Evolutionary conservation across 257 asterid genomes (phyloP).

Genomic region (Solanum ossicruentum): DNA sequence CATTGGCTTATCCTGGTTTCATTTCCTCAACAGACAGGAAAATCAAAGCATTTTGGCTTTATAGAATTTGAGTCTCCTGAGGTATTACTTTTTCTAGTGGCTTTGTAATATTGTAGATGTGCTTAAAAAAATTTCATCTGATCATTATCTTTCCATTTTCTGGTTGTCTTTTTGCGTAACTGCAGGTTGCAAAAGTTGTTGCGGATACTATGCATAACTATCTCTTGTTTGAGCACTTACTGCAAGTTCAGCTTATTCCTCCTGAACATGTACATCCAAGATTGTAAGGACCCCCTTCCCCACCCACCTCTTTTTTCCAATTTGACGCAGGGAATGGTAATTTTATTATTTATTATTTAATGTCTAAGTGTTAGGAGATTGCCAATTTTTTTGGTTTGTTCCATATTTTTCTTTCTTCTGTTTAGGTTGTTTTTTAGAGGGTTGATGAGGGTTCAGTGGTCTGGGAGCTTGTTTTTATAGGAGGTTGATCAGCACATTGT

Average conservation of each 20-base stretch:
- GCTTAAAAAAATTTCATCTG: neutral
- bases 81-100: slow-evolving; percentile 29
- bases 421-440: neutral
- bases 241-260: slow-evolving; percentile 71
- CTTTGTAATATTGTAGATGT: neutral
- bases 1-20: neutral
- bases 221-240: slow-evolving; percentile 69
- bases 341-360: neutral
- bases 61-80: slow-evolving; percentile 83
- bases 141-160: neutral
- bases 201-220: slow-evolving; percentile 85
- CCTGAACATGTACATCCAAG: slow-evolving; percentile 66
- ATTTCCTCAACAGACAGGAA: slow-evolving; percentile 61
- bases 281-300: slow-evolving; percentile 35
- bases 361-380: neutral
- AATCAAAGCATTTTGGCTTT: slow-evolving; percentile 90
- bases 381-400: neutral
- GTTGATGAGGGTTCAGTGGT: neutral
- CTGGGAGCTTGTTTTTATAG: neutral
- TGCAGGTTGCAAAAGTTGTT: slow-evolving; percentile 87
- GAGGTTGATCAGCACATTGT: neutral
- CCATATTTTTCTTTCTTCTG: neutral
- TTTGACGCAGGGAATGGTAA: neutral
- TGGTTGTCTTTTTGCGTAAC: neutral
- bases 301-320: neutral